A percentile compares a stretch with the other conserved stretches of the same genome.
Conservation (phyloP, 176 grass and related monocot genomes). For the Lolium perenne region DNA sequence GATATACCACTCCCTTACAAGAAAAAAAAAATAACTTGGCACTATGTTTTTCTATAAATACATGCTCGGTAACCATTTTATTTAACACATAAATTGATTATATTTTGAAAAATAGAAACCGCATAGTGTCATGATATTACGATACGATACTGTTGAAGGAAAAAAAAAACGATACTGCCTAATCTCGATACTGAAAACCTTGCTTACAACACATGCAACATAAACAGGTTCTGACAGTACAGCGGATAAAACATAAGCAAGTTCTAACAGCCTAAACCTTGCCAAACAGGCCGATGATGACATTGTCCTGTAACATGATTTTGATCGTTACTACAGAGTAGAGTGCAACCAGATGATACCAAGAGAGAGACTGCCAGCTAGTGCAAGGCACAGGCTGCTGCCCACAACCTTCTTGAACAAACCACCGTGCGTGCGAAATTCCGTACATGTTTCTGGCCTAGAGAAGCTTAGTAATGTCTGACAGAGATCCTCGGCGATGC, state of each 20-base stretch:
- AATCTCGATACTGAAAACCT: too few species aligned
- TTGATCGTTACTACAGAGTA: neutral
- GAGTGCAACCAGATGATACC: neutral
- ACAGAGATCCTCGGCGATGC: constrained; percentile 9
- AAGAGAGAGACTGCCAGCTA: neutral
- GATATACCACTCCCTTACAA: too few species aligned
- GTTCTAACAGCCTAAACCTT: neutral
- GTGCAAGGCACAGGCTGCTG: neutral
- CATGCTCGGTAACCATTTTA: too few species aligned
- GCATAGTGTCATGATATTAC: too few species aligned
- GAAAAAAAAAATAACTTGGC: too few species aligned
- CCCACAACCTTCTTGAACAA: neutral
- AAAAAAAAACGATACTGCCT: too few species aligned
- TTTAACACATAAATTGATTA: too few species aligned
- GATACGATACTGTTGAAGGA: too few species aligned
- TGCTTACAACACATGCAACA: too few species aligned
- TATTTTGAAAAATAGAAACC: too few species aligned
- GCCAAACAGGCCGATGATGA: neutral
- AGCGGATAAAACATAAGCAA: neutral
- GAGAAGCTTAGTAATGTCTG: neutral
- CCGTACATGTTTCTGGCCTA: neutral
- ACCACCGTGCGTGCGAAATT: neutral
- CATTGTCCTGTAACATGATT: neutral
- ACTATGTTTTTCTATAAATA: too few species aligned
- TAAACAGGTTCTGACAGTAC: neutral